A percentile compares a stretch with the other conserved stretches of the same genome.
These are phyloP conservation scores for Spergularia azorica DNA, from an alignment of 179 eudicot species.

Conservation along the genomic window DNA sequence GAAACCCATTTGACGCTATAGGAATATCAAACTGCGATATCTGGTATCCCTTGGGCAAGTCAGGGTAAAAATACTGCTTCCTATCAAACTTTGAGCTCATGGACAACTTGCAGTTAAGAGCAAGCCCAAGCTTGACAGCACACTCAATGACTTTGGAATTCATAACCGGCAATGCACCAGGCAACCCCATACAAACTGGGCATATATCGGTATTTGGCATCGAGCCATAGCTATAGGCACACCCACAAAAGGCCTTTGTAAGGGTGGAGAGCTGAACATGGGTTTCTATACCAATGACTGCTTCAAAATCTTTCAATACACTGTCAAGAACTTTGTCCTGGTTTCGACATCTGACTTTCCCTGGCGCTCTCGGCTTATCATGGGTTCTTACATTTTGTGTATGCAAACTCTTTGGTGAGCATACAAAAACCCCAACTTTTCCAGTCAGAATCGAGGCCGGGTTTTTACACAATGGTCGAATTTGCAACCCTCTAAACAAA, in stretches of 20 bases:
- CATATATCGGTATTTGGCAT: slow-evolving; percentile 77
- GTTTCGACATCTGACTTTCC: slow-evolving; percentile 38
- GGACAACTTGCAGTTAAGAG: slow-evolving; percentile 75
- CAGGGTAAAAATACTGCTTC: slow-evolving; percentile 97
- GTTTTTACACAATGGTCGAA: slow-evolving; percentile 45
- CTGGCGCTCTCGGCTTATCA: slow-evolving; percentile 48
- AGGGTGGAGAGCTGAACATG: slow-evolving; percentile 83
- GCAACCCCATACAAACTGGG: slow-evolving; percentile 94
- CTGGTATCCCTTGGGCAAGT: slow-evolving; percentile 95
- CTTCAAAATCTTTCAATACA: slow-evolving; percentile 63
- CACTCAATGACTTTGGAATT: slow-evolving; percentile 81
- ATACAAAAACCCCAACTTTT: slow-evolving; percentile 44
- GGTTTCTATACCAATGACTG: slow-evolving; percentile 89
- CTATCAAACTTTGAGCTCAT: slow-evolving; percentile 84
- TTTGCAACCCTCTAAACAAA: slow-evolving; percentile 63
- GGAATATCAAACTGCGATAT: slow-evolving; percentile 97
- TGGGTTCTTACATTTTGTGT: slow-evolving; percentile 47
- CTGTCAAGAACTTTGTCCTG: slow-evolving; percentile 44
- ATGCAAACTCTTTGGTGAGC: slow-evolving; percentile 43
- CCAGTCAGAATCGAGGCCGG: slow-evolving; percentile 50
- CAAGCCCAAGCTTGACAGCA: slow-evolving; percentile 89
- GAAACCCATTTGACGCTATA: slow-evolving; percentile 70
- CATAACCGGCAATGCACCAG: slow-evolving; percentile 92
- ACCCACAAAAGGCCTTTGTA: slow-evolving; percentile 90
- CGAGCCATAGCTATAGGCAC: slow-evolving; percentile 83